phyloP scores from a whole-genome alignment of 148 eudicot species.

The Rhododendron ferrugineum region DNA sequence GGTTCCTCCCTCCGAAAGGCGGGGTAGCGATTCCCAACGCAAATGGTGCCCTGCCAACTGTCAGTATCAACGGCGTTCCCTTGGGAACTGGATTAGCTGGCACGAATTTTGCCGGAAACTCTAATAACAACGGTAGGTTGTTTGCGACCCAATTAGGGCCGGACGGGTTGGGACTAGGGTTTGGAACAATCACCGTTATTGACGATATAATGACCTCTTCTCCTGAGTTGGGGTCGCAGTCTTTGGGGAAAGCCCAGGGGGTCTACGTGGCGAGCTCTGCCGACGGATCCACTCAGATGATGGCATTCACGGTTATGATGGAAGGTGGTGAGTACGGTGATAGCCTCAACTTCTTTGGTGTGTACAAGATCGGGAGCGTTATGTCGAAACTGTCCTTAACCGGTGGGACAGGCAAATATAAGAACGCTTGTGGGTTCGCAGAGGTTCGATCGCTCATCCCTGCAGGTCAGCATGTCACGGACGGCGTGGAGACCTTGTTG shows the following conservation, averaged over 20 bases:
- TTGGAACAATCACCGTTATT: slow-evolving; percentile 94
- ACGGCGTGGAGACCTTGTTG: slow-evolving; percentile 77
- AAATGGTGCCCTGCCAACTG: slow-evolving; percentile 76
- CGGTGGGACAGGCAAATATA: slow-evolving; percentile 90
- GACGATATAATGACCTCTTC: slow-evolving; percentile 77
- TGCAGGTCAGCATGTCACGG: slow-evolving; percentile 58
- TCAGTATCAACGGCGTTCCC: slow-evolving; percentile 68
- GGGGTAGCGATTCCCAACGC: slow-evolving; percentile 90
- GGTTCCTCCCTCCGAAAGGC: slow-evolving; percentile 56
- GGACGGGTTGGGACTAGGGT: slow-evolving; percentile 82
- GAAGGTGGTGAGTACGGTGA: slow-evolving; percentile 99
- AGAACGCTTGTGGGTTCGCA: slow-evolving; percentile 85
- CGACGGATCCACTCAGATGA: slow-evolving; percentile 76
- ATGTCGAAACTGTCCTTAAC: slow-evolving; percentile 73
- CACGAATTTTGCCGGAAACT: slow-evolving; percentile 64
- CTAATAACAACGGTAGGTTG: slow-evolving; percentile 24
- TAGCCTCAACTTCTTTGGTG: slow-evolving; percentile 86
- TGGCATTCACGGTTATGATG: slow-evolving; percentile 89
- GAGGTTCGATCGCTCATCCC: slow-evolving; percentile 85
- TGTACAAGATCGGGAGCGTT: slow-evolving; percentile 72
- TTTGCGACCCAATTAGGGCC: slow-evolving; percentile 63
- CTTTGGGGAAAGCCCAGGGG: slow-evolving; percentile 80
- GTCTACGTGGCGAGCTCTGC: slow-evolving; percentile 89
- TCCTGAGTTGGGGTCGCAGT: slow-evolving; percentile 71
- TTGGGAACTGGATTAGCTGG: slow-evolving; percentile 88